A percentile compares a stretch with the other conserved stretches of the same genome.
Conservation (phyloP, 495 filamentous ascomycete genomes). For the Tuber umbilicatum region DNA sequence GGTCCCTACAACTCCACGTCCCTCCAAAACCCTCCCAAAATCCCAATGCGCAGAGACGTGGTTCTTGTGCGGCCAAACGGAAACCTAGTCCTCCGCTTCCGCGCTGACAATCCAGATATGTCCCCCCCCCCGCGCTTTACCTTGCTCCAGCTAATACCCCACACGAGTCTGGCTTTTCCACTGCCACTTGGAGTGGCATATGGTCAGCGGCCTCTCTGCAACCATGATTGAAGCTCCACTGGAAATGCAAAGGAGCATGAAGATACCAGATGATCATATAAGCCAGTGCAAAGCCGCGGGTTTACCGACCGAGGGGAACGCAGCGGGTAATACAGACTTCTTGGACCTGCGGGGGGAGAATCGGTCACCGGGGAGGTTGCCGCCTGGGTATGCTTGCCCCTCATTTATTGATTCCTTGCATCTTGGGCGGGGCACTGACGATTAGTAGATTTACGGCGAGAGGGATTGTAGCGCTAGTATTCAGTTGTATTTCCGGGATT, state of each 20-base stretch:
- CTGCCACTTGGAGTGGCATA: conserved; percentile 57
- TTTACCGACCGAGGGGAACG: conserved; percentile 59
- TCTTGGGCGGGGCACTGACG: conserved; percentile 2
- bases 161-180: conserved; percentile 60
- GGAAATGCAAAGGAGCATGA: conserved; percentile 54
- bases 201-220: conserved; percentile 53
- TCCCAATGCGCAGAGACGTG: conserved; percentile 52
- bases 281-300: conserved; percentile 53
- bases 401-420: neutral
- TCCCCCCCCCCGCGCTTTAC: conserved; percentile 8
- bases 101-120: conserved; percentile 62
- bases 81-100: conserved; percentile 61
- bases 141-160: conserved; percentile 16
- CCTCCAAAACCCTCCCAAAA: conserved; percentile 43
- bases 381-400: conserved; percentile 50
- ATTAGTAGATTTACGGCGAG: conserved; percentile 55
- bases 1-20: conserved; percentile 50
- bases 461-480: conserved; percentile 67
- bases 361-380: conserved; percentile 51
- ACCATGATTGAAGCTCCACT: conserved; percentile 57
- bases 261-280: conserved; percentile 58
- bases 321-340: conserved; percentile 62
- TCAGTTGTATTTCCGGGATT: conserved; percentile 64
- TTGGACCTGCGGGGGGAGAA: conserved; percentile 62
- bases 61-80: conserved; percentile 47